Conservation (phyloP, 495 filamentous ascomycete genomes). For the Xylaria bambusicola region DNA sequence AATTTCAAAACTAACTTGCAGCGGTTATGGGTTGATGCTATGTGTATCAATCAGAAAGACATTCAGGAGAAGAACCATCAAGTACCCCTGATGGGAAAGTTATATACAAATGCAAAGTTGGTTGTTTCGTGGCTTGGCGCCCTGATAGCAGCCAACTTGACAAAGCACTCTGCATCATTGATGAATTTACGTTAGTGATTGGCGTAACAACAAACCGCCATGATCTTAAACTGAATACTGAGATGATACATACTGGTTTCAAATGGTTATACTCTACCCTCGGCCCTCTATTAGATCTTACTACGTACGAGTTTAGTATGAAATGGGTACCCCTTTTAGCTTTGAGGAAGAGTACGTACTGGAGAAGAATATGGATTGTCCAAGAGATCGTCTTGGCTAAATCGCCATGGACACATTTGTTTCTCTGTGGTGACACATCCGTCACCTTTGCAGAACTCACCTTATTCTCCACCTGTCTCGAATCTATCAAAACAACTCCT, state of each 20-base stretch:
- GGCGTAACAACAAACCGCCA: too few species aligned
- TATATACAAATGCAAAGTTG: neutral
- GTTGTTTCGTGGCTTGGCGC: constrained; percentile 7
- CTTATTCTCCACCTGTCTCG: neutral
- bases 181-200: neutral
- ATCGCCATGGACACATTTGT: neutral
- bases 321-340: neutral
- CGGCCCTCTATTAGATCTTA: neutral
- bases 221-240: too few species aligned
- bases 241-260: too few species aligned
- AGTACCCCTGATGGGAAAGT: constrained; percentile 2
- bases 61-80: constrained; percentile 3
- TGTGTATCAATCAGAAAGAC: constrained; percentile 13
- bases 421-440: neutral
- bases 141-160: neutral
- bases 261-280: neutral
- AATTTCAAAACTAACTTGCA: too few species aligned
- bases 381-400: constrained; percentile 14
- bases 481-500: neutral
- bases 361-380: constrained; percentile 9
- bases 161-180: neutral
- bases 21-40: constrained; percentile 7
- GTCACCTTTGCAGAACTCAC: neutral
- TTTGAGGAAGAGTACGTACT: neutral
- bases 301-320: neutral